phyloP scores from a whole-genome alignment of 2,329 filamentous ascomycete species.

The Harringtonia aguacate region DNA sequence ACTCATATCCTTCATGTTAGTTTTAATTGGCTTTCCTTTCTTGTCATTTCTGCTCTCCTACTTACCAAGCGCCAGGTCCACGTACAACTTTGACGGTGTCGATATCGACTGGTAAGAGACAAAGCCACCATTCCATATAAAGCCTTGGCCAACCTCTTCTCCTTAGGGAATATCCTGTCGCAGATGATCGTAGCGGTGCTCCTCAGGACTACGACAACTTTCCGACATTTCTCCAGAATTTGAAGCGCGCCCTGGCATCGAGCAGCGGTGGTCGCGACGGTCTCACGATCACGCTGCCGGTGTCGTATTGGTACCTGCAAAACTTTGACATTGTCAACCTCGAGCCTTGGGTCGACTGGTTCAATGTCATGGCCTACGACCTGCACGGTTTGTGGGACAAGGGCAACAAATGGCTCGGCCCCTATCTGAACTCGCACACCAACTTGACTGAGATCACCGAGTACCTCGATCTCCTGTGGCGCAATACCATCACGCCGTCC shows the following conservation, averaged over 20 bases:
- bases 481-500: too few species aligned
- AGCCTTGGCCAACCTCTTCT: neutral
- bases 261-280: neutral
- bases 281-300: slow-evolving; percentile 3
- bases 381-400: too few species aligned
- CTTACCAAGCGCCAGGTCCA: too few species aligned
- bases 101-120: slow-evolving; percentile 11
- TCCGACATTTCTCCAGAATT: neutral
- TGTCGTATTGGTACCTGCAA: slow-evolving; percentile 12
- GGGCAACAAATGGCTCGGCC: too few species aligned
- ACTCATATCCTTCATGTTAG: slow-evolving; percentile 9
- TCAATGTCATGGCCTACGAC: slow-evolving; percentile 21
- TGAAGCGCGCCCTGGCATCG: too few species aligned
- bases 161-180: neutral
- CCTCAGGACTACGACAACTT: slow-evolving; percentile 9
- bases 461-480: too few species aligned
- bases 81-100: slow-evolving; percentile 8
- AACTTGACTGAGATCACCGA: too few species aligned
- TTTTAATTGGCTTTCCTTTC: too few species aligned
- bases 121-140: too few species aligned
- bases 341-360: slow-evolving; percentile 8
- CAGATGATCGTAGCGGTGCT: slow-evolving; percentile 11
- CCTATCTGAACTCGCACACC: too few species aligned
- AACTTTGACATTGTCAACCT: slow-evolving; percentile 14
- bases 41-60: too few species aligned